Evolutionary conservation across 352 stramenopile species (phyloP).

Genomic region (Ochromonadaceae sp.): DNA sequence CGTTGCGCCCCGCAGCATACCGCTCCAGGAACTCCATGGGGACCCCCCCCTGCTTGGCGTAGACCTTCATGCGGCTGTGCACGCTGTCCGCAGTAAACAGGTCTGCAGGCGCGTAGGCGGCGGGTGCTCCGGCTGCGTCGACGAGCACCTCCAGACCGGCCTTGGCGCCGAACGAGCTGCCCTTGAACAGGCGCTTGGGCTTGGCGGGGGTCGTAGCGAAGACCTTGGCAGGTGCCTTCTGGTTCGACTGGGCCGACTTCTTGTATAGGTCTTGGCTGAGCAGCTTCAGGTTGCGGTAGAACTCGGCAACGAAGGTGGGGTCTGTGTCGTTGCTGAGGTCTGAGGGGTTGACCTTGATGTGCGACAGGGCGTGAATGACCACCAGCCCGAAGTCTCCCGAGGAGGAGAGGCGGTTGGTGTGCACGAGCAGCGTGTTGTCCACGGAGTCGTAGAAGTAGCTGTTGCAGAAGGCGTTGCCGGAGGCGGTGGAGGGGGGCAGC

Average conservation of each 20-base stretch:
- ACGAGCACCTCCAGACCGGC: no score
- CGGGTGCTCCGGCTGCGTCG: not conserved
- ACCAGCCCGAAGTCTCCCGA: slow-evolving; percentile 24
- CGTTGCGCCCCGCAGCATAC: not conserved
- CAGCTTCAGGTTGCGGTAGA: slow-evolving; percentile 28
- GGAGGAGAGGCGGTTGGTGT: slow-evolving; percentile 21
- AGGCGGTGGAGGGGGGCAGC: not conserved
- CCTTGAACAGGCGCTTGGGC: no score
- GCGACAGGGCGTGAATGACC: slow-evolving; percentile 26
- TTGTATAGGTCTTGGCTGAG: slow-evolving; percentile 24
- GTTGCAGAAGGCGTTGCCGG: slow-evolving; percentile 27
- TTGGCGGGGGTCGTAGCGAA: no score
- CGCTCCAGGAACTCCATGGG: slow-evolving; percentile 5
- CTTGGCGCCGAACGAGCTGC: no score
- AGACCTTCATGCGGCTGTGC: not conserved
- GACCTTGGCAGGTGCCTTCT: no score
- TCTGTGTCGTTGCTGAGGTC: slow-evolving; percentile 21
- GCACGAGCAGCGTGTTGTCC: slow-evolving; percentile 7
- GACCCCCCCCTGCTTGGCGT: slow-evolving; percentile 1
- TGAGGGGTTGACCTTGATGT: no score
- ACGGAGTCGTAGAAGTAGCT: slow-evolving; percentile 21
- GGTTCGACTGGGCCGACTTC: no score
- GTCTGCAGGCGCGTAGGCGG: not conserved
- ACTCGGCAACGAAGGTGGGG: slow-evolving; percentile 22
- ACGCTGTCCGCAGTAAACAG: not conserved